Evolutionary conservation across 169 alveolate genomes (phyloP), one percentile per base, ranked within the genome.

Genomic region (Plasmodium chabaudi): DNA sequence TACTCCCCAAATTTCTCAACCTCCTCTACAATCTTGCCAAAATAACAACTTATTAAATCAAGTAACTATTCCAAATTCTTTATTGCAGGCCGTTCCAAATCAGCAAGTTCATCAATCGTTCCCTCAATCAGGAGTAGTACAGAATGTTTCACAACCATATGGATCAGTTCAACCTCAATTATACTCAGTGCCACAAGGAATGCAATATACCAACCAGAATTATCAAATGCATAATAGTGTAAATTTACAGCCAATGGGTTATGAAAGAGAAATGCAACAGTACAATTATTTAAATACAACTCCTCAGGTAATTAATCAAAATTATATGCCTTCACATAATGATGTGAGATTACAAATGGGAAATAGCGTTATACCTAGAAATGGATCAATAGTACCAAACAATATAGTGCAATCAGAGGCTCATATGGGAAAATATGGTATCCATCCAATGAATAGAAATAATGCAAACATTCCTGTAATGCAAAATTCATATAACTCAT

Each of bases 401-500:
- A 79, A 79, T 70, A 47, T 49, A 9, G 12, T 9, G 12, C 65
- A 75, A 46, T 21, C 56, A 9, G 23, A 42, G 25, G 57, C 61
- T 1, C 47, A 51, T 61, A 17, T 75, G 13, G 64, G 21, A 5
- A 19, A 23, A 59, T 27, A 72, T 44, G 49, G 9, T 34, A 55
- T n/a, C 6, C 25, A 42, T 27, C n/a, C 59, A n/a, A 42, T 49
- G n/a, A 69, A 72, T 39, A 42, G 39, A 15, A 46, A 15, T 1
- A 63, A 49, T 75, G 72, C 23, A 63, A 75, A 75, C 23, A 75
- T 63, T 47, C 25, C 88, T 55, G 27, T 61, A 21, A 49, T 47
- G 49, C 88, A 63, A 34, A 13, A 25, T 21, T 9, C 88, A 23
- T 60, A 47, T 21, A 25, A 61, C 9, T 64, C 88, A 42, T 46